Conservation (phyloP, 345 rosid genomes). For the Moringa oleifera region DNA sequence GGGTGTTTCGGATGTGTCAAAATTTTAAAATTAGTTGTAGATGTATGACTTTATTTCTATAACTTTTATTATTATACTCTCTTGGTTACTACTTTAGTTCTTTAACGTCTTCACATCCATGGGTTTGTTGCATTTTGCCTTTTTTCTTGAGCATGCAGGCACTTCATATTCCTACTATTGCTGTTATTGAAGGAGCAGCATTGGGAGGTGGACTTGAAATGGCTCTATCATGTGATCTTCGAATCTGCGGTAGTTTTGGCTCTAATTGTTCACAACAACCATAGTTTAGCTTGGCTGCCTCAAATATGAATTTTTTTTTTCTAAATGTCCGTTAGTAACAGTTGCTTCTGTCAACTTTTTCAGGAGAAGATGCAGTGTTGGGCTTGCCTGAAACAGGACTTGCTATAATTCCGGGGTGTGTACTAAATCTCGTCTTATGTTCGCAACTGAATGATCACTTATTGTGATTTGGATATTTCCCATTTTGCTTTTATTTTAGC, state of each 20-base stretch:
- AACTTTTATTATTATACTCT: too few species aligned
- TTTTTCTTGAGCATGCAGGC: constrained; percentile 32
- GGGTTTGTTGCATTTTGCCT: not conserved
- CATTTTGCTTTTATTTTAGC: too few species aligned
- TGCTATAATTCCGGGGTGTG: constrained; percentile 95
- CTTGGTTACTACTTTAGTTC: constrained; percentile 1
- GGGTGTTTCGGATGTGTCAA: too few species aligned
- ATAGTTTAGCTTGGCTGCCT: not conserved
- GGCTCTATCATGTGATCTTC: constrained; percentile 93
- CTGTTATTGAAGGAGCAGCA: constrained; percentile 88
- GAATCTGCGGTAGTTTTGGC: constrained; percentile 62
- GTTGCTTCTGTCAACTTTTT: constrained; percentile 6
- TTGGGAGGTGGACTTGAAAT: constrained; percentile 97
- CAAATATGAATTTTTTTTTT: not conserved
- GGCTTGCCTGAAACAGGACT: constrained; percentile 98
- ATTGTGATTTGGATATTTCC: too few species aligned
- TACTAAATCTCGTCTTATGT: too few species aligned
- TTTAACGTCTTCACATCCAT: too few species aligned
- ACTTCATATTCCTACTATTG: constrained; percentile 70
- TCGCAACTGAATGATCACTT: too few species aligned
- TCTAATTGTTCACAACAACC: constrained; percentile 1
- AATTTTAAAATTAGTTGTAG: too few species aligned
- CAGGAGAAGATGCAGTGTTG: constrained; percentile 76
- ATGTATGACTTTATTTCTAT: too few species aligned
- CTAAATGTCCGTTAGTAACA: not conserved